Base-by-base conservation (phyloP, 345 rosid genomes). In the Diplotaxis tenuifolia region DNA sequence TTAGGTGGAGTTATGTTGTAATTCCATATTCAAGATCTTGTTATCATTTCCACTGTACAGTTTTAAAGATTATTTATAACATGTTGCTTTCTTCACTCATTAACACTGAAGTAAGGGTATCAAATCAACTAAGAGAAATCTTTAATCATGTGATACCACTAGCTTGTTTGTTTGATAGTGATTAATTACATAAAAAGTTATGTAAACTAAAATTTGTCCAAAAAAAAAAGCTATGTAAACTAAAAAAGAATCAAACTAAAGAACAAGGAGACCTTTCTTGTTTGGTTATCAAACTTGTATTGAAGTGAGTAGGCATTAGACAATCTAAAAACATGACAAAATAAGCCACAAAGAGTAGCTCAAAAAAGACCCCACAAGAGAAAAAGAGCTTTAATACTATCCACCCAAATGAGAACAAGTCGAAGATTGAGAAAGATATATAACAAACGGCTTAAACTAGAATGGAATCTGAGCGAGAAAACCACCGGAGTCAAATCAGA, bases 381-480 rank as follows among this genome's bases (percentile, higher is more conserved):
- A 16, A 14, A 71, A 62, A 38, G 16, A 32, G 11, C 20, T 22
- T 18, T 58, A 69, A 49, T 64, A 59, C 54, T 21, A 42, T 61
- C 70, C 70, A 64, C 49, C 27, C 18, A 55, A 75, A 75, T 65
- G 54, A 72, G 72, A 59, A 71, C 3, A 22, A 58, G 50, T 14
- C 47, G 1, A 31, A 34, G 56, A 71, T 68, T 38, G 66, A 62
- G 71, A 70, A 72, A 57, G 53, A 71, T 25, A 64, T 52, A 16
- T 16, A 69, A 73, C 75, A 65, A 76, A 59, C 45, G 23, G 76
- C 75, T 75, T 27, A 70, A 67, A 72, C 68, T 8, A 28, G 71
- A 65, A 78, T 84, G 89, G 84, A 62, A 61, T 86, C 76, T 77
- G 86, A 86, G 77, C 64, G 42, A 75, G 88, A 76, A 49, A 79